Base-by-base conservation (phyloP, 1,139 yeast species). In the Taiozyma sp. region DNA sequence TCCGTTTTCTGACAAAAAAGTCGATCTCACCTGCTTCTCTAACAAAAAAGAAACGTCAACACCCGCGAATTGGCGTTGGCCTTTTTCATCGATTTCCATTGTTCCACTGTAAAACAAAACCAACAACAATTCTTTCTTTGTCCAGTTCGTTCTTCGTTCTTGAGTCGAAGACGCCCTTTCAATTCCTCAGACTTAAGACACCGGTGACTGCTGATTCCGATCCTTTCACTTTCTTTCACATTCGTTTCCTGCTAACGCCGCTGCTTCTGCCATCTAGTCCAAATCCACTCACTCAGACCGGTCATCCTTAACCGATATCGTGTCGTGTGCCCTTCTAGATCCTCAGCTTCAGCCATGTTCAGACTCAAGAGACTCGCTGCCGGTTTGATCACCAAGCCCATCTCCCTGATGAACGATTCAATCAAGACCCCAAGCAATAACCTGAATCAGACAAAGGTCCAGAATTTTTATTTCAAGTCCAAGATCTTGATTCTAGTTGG, bases 401-500 rank as follows among this genome's bases (percentile, higher is more conserved):
- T 42, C 6, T 16, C 21, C 4, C 10, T 24, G 22, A 3, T 42
- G 14, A 42, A 28, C n/a, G 35, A 16, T 14, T 29, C 21, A 11
- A 26, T 28, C n/a, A 24, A 28, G 21, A 29, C 35, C 1, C 22
- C 22, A 8, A 35, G 32, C 19, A 43, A 47, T 24, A 40, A 24
- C 19, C 19, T 24, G 16, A 24, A 40, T 13, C 43, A 40, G 10
- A 40, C 43, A 13, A 47, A 41, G 16, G 30, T 46, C 2, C 54
- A 55, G 47, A 58, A 59, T 46, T 32, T 50, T 11, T 54, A 55
- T 40, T 53, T 60, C 47, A 60, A 56, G 50, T 57, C 58, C 34
- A 60, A 59, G 48, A 47, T 60, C 9, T 19, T 60, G 43, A 48
- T 59, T 2, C 43, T 58, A 13, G 47, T 59, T 32, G 64, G 55